These are phyloP conservation scores for Carnegiea gigantea DNA, from an alignment of 179 eudicot genomes.

Conservation along the genomic window DNA sequence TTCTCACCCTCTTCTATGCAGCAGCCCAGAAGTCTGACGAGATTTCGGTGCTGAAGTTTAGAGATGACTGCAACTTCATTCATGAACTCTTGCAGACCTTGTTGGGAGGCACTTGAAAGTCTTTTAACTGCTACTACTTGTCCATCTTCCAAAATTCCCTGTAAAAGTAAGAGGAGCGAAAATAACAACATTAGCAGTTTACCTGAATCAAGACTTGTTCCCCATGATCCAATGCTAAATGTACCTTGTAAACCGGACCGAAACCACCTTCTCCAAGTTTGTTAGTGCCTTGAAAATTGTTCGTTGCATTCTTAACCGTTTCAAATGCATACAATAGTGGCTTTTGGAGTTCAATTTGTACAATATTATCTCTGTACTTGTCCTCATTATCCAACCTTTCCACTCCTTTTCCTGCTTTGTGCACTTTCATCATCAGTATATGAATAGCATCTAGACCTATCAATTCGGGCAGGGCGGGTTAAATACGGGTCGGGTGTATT, in stretches of 20 bases:
- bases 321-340: slow-evolving; percentile 28
- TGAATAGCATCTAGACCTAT: not conserved
- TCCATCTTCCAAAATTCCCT: slow-evolving; percentile 25
- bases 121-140: slow-evolving; percentile 34
- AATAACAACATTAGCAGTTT: not conserved
- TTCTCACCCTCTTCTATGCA: slow-evolving; percentile 32
- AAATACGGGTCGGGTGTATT: too few relatives aligned
- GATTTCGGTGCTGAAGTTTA: slow-evolving; percentile 39
- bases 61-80: slow-evolving; percentile 36
- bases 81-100: slow-evolving; percentile 35
- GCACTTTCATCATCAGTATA: not conserved
- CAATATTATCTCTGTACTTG: not conserved
- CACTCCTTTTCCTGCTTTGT: slow-evolving; percentile 1
- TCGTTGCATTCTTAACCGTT: slow-evolving; percentile 28
- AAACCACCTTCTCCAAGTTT: slow-evolving; percentile 53
- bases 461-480: too few relatives aligned
- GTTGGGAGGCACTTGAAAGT: slow-evolving; percentile 31
- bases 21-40: slow-evolving; percentile 24
- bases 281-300: slow-evolving; percentile 26
- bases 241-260: slow-evolving; percentile 48
- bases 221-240: not conserved
- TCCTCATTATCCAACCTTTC: not conserved
- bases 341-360: slow-evolving; percentile 23
- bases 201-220: not conserved
- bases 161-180: not conserved